phyloP scores from a whole-genome alignment of 257 asterid genomes.

The Solanum appendiculatum region DNA sequence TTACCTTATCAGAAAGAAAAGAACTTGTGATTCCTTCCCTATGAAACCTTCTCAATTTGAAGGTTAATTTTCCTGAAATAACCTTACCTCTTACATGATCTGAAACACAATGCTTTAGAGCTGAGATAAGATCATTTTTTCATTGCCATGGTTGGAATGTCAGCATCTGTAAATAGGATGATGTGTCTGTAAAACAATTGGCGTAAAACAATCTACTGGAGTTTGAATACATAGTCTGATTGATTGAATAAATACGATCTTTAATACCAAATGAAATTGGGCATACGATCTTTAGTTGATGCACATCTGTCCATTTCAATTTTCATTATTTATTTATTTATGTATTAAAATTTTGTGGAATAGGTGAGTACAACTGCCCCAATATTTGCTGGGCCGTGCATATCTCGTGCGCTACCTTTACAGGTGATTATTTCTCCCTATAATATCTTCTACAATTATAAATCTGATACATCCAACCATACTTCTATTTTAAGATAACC shows the following conservation, averaged over 20 bases:
- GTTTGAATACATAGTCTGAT: background rate
- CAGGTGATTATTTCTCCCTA: slow-evolving; percentile 38
- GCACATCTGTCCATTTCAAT: background rate
- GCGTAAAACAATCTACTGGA: background rate
- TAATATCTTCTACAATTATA: background rate
- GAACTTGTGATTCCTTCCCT: background rate
- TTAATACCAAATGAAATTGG: background rate
- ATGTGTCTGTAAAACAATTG: background rate
- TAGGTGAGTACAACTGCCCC: slow-evolving; percentile 86
- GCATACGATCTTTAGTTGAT: background rate
- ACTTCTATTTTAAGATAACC: background rate
- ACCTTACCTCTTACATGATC: background rate
- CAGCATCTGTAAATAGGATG: background rate
- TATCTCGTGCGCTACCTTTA: slow-evolving; percentile 47
- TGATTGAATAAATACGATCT: background rate
- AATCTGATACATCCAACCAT: background rate
- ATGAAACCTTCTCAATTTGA: background rate
- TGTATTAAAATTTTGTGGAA: background rate
- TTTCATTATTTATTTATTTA: background rate
- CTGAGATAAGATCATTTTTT: background rate
- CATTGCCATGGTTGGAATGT: background rate
- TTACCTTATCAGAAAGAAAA: background rate
- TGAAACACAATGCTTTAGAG: background rate
- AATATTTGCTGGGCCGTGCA: slow-evolving; percentile 83
- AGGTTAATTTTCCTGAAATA: background rate